Evolutionary conservation across 1,284 basidiomycete genomes (phyloP).

Genomic region (Cutaneotrichosporon sp.): DNA sequence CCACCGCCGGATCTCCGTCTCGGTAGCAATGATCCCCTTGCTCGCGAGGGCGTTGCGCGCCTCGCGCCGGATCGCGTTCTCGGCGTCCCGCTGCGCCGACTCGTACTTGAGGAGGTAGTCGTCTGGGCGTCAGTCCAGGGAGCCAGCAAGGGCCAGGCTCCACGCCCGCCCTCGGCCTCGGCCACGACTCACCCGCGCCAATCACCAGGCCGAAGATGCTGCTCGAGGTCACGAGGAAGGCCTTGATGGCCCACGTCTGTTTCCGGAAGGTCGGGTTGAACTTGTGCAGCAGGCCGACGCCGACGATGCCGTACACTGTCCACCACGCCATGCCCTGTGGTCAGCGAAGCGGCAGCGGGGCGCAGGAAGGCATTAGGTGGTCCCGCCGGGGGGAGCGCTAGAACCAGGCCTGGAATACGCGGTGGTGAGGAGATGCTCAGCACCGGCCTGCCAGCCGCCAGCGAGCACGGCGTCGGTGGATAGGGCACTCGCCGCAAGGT

Average conservation of each 20-base stretch:
- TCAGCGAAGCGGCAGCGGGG: not conserved
- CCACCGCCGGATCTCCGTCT: conserved; percentile 80
- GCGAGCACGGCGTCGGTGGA: too few species aligned
- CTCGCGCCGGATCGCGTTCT: conserved; percentile 68
- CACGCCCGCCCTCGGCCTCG: not conserved
- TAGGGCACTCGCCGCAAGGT: too few species aligned
- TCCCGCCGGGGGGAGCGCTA: too few species aligned
- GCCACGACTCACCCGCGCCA: conserved; percentile 55
- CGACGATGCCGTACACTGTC: conserved; percentile 62
- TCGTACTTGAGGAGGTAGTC: conserved; percentile 72
- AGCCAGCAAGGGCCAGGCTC: not conserved
- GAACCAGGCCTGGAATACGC: too few species aligned
- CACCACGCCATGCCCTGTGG: conserved; percentile 63
- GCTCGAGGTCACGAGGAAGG: conserved; percentile 58
- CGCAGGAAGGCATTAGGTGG: too few species aligned
- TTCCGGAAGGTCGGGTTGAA: conserved; percentile 77
- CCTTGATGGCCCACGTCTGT: conserved; percentile 78
- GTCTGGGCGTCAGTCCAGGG: conserved; percentile 58
- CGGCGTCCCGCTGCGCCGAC: conserved; percentile 63
- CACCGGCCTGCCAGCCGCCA: too few species aligned
- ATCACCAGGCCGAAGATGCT: conserved; percentile 70
- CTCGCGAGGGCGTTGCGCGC: conserved; percentile 73
- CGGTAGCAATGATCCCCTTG: conserved; percentile 68
- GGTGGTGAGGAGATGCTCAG: too few species aligned
- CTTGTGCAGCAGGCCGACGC: conserved; percentile 68